Percentiles rank a stretch among this genome's conserved stretches.
phyloP scores from a whole-genome alignment of 1,139 yeast genomes.

The Pichia sp. region DNA sequence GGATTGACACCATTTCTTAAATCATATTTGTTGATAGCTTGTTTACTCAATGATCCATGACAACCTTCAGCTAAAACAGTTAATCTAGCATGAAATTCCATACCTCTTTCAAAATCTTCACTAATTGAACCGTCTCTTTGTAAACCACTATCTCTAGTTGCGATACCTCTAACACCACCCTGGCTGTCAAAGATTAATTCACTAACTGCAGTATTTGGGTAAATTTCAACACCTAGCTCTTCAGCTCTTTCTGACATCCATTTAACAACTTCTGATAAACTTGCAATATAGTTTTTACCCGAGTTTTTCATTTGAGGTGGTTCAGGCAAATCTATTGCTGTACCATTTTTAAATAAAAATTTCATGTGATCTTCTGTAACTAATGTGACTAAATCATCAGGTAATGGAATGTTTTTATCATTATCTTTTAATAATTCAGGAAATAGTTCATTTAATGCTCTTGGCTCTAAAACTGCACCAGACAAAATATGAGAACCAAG shows the following conservation, averaged over 20 bases:
- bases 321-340: constrained; percentile 70
- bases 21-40: constrained; percentile 60
- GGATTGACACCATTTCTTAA: constrained; percentile 61
- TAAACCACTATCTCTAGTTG: constrained; percentile 88
- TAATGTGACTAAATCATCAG: constrained; percentile 64
- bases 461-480: constrained; percentile 91
- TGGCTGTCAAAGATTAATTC: constrained; percentile 62
- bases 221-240: constrained; percentile 86
- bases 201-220: constrained; percentile 86
- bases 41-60: constrained; percentile 86
- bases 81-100: constrained; percentile 88
- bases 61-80: constrained; percentile 96
- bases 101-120: constrained; percentile 76
- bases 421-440: constrained; percentile 42
- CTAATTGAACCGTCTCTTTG: constrained; percentile 70
- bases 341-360: constrained; percentile 48
- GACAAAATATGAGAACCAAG: constrained; percentile 88
- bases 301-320: constrained; percentile 86
- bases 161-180: constrained; percentile 76
- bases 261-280: constrained; percentile 74
- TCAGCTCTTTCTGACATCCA: constrained; percentile 86
- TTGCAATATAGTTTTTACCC: constrained; percentile 78
- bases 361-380: constrained; percentile 71
- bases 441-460: constrained; percentile 75
- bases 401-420: constrained; percentile 59